Evolutionary conservation across 495 filamentous ascomycete genomes (phyloP), one percentile per base, ranked within the genome.

Genomic region (Tuber magnatum): DNA sequence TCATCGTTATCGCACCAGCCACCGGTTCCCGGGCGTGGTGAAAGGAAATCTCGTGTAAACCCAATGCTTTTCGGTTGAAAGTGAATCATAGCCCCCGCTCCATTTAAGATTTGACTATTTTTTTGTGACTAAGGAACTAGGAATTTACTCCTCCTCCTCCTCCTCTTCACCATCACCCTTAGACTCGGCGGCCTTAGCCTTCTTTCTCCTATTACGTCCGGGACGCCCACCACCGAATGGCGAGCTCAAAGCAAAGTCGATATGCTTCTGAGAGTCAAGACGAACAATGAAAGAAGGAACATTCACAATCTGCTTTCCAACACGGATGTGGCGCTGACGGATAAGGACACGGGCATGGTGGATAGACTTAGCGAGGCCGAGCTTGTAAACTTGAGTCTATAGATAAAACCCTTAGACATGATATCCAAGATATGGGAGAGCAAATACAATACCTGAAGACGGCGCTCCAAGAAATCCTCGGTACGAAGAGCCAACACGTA

Each of bases 251-350:
- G 95, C 90, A 86, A 99, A 99, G 89, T 99, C 95, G 83, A 99
- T 99, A 91, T 99, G 95, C 92, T 99, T 99, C 89, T 99, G 95
- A 82, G 94, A 97, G 89, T 99, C 95, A 80, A 99, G 93, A 86
- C 95, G 95, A 86, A 99, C 95, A 85, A 99, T 89, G 91, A 96
- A 99, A 46, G 94, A 97, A 72, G 95, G 95, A 41, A 99, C 95
- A 86, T 98, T 99, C 89, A 99, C 95, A 86, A 99, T 98, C 89
- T 99, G 95, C 92, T 98, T 98, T 86, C 95, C 95, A 84, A 99
- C 95, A 86, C 95, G 95, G 87, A 99, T 98, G 88, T 99, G 95
- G 81, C 95, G 90, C 88, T 99, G 95, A 85, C 92, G 93, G 88
- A 99, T 99, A 80, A 99, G 89, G 85, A 98, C 95, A 91, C 95